Evolutionary conservation across 306 rosid genomes (phyloP).

Genomic region (Medicago ruthenica): DNA sequence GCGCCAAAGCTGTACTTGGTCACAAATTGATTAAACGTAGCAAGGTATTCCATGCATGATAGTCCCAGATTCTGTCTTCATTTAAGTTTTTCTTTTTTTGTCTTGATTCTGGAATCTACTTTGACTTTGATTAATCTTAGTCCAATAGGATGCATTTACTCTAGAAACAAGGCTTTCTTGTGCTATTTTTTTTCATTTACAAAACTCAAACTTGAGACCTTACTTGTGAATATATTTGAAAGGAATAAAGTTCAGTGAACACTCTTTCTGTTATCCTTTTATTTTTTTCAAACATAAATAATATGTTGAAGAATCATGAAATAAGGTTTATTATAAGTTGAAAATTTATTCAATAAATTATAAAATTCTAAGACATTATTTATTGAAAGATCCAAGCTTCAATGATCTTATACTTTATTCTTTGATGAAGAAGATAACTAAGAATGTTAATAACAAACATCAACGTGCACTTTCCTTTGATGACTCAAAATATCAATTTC

Average conservation of each 20-base stretch:
- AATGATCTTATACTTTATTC: background rate
- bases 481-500: slow-evolving; percentile 7
- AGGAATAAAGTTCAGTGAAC: background rate
- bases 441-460: slow-evolving; percentile 30
- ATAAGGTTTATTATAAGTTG: too few species aligned
- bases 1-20: slow-evolving; percentile 80
- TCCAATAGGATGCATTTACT: background rate
- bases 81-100: background rate
- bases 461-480: background rate
- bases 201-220: background rate
- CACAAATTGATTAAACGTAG: slow-evolving; percentile 61
- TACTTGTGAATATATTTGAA: background rate
- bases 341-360: too few species aligned
- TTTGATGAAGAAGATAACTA: background rate
- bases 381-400: background rate
- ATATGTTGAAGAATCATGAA: background rate
- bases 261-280: too few species aligned
- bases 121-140: background rate
- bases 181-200: background rate
- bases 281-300: background rate
- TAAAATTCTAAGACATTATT: background rate
- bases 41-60: slow-evolving; percentile 59
- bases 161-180: background rate
- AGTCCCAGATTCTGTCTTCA: background rate
- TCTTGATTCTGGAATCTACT: background rate